These are phyloP conservation scores for Gremmenia infestans DNA, from an alignment of 2,329 filamentous ascomycete genomes.

Conservation along the genomic window DNA sequence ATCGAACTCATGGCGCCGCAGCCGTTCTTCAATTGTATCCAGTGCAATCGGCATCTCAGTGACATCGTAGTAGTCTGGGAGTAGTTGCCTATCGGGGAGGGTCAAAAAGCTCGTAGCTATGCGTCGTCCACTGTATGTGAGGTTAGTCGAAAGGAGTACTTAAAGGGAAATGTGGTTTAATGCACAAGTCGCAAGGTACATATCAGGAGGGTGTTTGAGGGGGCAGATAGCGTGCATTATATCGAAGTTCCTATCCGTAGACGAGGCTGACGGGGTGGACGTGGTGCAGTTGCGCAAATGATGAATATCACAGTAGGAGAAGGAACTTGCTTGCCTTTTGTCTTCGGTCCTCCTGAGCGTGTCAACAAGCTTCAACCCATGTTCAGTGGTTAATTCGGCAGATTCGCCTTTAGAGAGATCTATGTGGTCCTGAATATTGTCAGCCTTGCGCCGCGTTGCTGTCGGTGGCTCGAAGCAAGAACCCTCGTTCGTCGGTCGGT, in stretches of 20 bases:
- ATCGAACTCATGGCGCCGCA: constrained; percentile 63
- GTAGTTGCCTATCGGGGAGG: constrained; percentile 57
- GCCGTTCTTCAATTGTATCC: constrained; percentile 68
- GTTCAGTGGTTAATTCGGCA: constrained; percentile 61
- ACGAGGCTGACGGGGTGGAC: constrained; percentile 12
- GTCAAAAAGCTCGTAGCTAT: constrained; percentile 73
- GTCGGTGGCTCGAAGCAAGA: constrained; percentile 8
- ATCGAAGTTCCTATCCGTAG: constrained; percentile 1
- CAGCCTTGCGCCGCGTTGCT: constrained; percentile 22
- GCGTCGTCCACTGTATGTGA: constrained; percentile 55
- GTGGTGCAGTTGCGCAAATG: neutral
- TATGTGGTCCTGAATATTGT: constrained; percentile 24
- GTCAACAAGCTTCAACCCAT: constrained; percentile 69
- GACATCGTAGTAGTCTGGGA: constrained; percentile 72
- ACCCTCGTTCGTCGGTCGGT: constrained; percentile 12
- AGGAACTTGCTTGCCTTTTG: constrained; percentile 72
- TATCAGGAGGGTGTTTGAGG: neutral
- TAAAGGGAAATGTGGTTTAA: neutral
- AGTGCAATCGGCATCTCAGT: constrained; percentile 77
- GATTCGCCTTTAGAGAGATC: constrained; percentile 45
- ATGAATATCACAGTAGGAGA: constrained; percentile 1
- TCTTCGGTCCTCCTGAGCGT: constrained; percentile 72
- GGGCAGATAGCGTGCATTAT: constrained; percentile 10
- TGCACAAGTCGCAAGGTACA: neutral
- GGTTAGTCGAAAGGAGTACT: constrained; percentile 6